A percentile compares a stretch with the other conserved stretches of the same genome.
These are phyloP conservation scores for Aureobasidium leucospermi DNA, from an alignment of 2,329 filamentous ascomycete species.

Conservation along the genomic window DNA sequence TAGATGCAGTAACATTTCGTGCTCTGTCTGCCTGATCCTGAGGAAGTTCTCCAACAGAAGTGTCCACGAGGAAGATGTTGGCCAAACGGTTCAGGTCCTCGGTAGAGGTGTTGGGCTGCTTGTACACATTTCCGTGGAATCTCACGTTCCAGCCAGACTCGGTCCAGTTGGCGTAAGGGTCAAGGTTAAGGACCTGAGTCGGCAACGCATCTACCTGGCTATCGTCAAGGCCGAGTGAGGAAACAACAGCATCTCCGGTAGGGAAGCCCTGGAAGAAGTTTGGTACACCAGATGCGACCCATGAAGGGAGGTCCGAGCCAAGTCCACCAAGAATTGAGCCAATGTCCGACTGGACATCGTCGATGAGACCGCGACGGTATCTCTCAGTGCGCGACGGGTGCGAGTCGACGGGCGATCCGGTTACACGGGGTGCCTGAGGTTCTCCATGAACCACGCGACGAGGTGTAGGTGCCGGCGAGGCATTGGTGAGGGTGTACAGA, in stretches of 20 bases:
- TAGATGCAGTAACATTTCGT: constrained; percentile 63
- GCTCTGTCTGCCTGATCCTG: constrained; percentile 57
- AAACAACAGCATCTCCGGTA: constrained; percentile 33
- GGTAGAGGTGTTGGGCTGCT: constrained; percentile 61
- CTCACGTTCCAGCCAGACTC: constrained; percentile 68
- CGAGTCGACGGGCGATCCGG: constrained; percentile 37
- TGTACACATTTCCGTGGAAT: constrained; percentile 75
- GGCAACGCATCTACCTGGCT: constrained; percentile 54
- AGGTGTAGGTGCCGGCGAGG: constrained; percentile 18
- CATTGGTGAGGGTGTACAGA: constrained; percentile 19
- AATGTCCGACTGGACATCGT: constrained; percentile 39
- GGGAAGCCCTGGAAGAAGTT: constrained; percentile 63
- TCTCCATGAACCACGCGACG: constrained; percentile 15
- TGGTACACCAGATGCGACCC: constrained; percentile 55
- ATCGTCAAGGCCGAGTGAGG: constrained; percentile 53
- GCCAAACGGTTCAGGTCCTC: constrained; percentile 61
- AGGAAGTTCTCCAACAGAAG: constrained; percentile 53
- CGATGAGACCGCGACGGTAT: constrained; percentile 43
- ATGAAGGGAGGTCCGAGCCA: constrained; percentile 51
- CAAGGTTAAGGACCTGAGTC: constrained; percentile 64
- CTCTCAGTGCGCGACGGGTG: constrained; percentile 36
- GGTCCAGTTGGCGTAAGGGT: constrained; percentile 66
- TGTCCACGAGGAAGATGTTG: constrained; percentile 62
- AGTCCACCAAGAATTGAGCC: constrained; percentile 39
- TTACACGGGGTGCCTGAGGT: constrained; percentile 39